A percentile compares a stretch with the other conserved stretches of the same genome.
Evolutionary conservation across 176 grass and related monocot genomes (phyloP).

Genomic region (Zizania latifolia): DNA sequence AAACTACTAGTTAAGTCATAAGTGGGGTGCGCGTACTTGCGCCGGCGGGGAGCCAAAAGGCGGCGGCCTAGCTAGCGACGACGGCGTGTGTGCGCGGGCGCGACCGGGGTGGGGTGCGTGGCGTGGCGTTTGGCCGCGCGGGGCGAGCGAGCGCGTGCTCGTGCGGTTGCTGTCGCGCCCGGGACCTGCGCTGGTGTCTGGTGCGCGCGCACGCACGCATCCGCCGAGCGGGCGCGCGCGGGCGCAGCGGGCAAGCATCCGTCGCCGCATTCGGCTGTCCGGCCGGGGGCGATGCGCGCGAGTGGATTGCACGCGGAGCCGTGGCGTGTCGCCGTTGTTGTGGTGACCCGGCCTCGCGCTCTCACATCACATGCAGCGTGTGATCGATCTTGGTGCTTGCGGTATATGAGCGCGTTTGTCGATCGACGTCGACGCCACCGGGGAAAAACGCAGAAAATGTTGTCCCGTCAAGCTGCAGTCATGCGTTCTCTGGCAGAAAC

Average conservation of each 20-base stretch:
- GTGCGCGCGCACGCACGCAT: background rate
- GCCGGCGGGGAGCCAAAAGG: background rate
- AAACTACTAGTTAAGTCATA: background rate
- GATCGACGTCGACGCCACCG: background rate
- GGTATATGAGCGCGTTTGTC: background rate
- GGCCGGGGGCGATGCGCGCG: no score
- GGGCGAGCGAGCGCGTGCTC: constrained; percentile 59
- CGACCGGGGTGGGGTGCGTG: no score
- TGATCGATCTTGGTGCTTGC: background rate
- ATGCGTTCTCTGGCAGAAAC: no score
- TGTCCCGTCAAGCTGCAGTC: no score
- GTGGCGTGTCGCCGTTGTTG: no score
- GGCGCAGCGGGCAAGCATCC: background rate
- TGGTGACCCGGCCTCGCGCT: no score
- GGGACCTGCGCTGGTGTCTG: constrained; percentile 5
- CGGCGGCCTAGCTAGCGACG: background rate
- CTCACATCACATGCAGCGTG: constrained; percentile 26
- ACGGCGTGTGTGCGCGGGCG: background rate
- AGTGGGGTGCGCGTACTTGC: constrained; percentile 8
- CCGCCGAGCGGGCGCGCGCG: no score
- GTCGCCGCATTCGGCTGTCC: background rate
- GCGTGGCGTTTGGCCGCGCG: background rate
- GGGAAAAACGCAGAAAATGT: background rate
- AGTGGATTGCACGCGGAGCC: no score
- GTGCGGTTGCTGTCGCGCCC: constrained; percentile 45